Base-by-base conservation (phyloP, 2,329 filamentous ascomycete species). In the Fonsecaea monophora region DNA sequence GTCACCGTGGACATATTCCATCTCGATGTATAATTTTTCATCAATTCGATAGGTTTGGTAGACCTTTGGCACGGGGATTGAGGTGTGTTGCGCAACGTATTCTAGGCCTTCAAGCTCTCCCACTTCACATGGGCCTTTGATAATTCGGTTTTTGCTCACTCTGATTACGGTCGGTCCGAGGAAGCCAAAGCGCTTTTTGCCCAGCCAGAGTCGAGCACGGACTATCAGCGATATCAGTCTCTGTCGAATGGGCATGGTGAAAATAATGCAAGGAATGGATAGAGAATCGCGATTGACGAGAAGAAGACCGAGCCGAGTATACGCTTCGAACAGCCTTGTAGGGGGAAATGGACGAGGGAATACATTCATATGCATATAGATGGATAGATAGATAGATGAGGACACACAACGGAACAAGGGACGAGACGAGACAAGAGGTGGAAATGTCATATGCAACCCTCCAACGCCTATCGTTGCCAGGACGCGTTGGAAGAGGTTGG, bases 111-210 rank as follows among this genome's bases (percentile, higher is more conserved):
- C 38, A 42, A 62, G 60, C 57, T 67, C 65, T 18, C 42, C 54
- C 18, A 45, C 18, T 40, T 62, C 35, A 48, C 65, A 67, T 1
- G 61, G 65, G 18, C 61, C 61, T 65, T 64, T 67, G 61, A 65
- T 65, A n/a, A 67, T 57, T 64, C 60, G 50, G 30, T 18, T 30
- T 34, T 48, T 18, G 64, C 60, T 66, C 65, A 77, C 53, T 25
- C 53, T 56, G 32, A 37, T 13, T 12, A 56, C 53, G 21, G 8
- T 35, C 5, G 53, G 21, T 12, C 53, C 53, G 4, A 32, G 30
- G 30, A 32, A 32, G 30, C 30, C 30, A 32, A 37, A 56, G 12
- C 30, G 25, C n/a, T 56, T 56, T 30, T 35, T 56, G 30, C 53
- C 53, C 8, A 30, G 10, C 53, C 32, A 56, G 12, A 56, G 53